Evolutionary conservation across 352 stramenopile genomes (phyloP).

Genomic region (Phytopythium vexans): DNA sequence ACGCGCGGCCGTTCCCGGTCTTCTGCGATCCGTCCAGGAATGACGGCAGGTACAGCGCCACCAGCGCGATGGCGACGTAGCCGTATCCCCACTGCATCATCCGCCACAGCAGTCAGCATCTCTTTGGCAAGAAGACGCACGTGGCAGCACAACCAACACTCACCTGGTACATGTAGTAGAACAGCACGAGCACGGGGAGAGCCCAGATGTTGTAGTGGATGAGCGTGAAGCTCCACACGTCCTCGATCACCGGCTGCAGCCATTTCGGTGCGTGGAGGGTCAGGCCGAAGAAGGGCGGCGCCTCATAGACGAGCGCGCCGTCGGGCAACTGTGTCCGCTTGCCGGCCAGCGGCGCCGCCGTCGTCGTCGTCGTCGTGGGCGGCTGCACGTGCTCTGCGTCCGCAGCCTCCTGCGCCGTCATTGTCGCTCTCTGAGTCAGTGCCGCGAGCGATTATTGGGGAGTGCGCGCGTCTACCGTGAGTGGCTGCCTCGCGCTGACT

Average conservation of each 20-base stretch:
- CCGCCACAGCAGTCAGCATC: neutral
- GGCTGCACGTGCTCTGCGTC: constrained; percentile 7
- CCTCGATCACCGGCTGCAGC: constrained; percentile 32
- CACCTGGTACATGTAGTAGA: constrained; percentile 64
- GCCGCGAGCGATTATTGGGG: constrained; percentile 4
- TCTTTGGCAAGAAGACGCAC: neutral
- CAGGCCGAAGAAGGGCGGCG: constrained; percentile 41
- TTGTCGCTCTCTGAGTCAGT: constrained; percentile 1
- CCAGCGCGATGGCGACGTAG: constrained; percentile 43
- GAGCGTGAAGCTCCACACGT: constrained; percentile 55
- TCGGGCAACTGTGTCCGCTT: constrained; percentile 7
- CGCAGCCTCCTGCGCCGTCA: constrained; percentile 26
- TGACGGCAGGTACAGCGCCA: constrained; percentile 61
- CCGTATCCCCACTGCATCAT: constrained; percentile 39
- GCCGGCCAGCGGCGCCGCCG: neutral
- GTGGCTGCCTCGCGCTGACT: neutral
- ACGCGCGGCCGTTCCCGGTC: constrained; percentile 47
- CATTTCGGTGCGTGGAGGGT: constrained; percentile 36
- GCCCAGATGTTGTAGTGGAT: constrained; percentile 80
- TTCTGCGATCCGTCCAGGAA: constrained; percentile 55
- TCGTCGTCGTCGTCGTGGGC: constrained; percentile 7
- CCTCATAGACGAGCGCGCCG: constrained; percentile 35
- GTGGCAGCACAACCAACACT: neutral
- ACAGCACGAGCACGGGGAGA: constrained; percentile 40
- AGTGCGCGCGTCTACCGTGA: neutral